Base-by-base conservation (phyloP, 441 rosid genomes). In the Rhodomyrtus psidioides region DNA sequence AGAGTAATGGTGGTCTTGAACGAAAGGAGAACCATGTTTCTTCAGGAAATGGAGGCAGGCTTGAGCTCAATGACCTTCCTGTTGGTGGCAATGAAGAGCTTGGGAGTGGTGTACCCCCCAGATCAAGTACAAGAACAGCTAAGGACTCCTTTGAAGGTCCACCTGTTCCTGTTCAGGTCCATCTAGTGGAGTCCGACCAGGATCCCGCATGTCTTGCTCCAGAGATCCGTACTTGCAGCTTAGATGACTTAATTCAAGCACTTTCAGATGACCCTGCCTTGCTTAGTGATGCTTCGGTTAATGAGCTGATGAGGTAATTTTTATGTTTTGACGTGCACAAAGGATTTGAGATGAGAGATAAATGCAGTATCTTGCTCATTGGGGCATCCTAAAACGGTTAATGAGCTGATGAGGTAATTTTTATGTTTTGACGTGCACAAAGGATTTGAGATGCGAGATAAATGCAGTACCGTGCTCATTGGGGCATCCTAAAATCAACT, bases 121-220 rank as follows among this genome's bases (percentile, higher is more conserved):
- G 94, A 53, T 94, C 97, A 30, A 91, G 86, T 90, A 86, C 57
- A 86, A 99, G 93, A 92, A 96, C 95, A 84, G 98, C 97, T 44
- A 96, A 97, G 91, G 99, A 98, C 82, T 65, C 90, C 8, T 96
- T 95, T 84, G 98, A 96, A 88, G 98, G 99, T 55, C 95, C 96
- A 24, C 88, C 92, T 27, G 99, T 95, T 89, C 97, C 96, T 89
- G 97, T 97, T 85, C 91, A 89, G 85, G 89, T 98, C 75, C 97
- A 96, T 90, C 96, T 98, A 9, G 95, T 97, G 91, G 99, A 96
- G 94, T 89, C 90, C 88, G 97, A 97, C 88, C 91, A 90, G 83
- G 96, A 97, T 89, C 96, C 96, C 89, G 94, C 94, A 28, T 97
- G 95, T 90, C 94, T 97, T 56, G 91, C 95, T 86, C 90, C 96